phyloP scores from a whole-genome alignment of 2,329 filamentous ascomycete species.

The Aspergillus fijiensis region DNA sequence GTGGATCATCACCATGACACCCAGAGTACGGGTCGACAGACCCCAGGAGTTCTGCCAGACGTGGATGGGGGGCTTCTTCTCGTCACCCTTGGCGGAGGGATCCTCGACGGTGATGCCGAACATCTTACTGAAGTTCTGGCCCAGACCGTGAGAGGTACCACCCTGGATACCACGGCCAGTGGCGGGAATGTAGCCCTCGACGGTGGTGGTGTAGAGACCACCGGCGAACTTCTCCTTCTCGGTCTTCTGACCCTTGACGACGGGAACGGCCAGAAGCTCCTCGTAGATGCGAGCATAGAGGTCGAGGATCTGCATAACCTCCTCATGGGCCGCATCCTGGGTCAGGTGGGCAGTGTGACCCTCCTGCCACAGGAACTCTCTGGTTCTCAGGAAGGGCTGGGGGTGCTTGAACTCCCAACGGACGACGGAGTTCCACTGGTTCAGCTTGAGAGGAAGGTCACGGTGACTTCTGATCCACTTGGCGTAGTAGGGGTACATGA shows the following conservation, averaged over 20 bases:
- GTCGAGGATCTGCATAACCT: slow-evolving; percentile 91
- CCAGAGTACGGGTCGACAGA: slow-evolving; percentile 92
- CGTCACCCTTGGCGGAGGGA: slow-evolving; percentile 65
- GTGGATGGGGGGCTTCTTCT: slow-evolving; percentile 76
- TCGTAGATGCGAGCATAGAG: slow-evolving; percentile 91
- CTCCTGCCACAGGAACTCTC: slow-evolving; percentile 98
- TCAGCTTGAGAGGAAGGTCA: slow-evolving; percentile 88
- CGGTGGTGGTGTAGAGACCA: slow-evolving; percentile 93
- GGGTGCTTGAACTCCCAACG: slow-evolving; percentile 97
- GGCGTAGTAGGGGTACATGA: slow-evolving; percentile 94
- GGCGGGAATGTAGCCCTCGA: slow-evolving; percentile 93
- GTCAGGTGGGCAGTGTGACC: slow-evolving; percentile 91
- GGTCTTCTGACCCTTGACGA: slow-evolving; percentile 91
- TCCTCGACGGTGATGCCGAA: slow-evolving; percentile 98
- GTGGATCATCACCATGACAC: slow-evolving; percentile 99
- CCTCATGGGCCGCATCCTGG: slow-evolving; percentile 74
- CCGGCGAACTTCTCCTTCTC: slow-evolving; percentile 98
- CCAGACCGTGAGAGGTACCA: slow-evolving; percentile 88
- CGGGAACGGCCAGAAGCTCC: slow-evolving; percentile 87
- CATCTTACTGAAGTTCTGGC: slow-evolving; percentile 99
- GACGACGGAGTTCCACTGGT: slow-evolving; percentile 96
- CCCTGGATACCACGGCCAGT: slow-evolving; percentile 97
- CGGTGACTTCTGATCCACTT: slow-evolving; percentile 97
- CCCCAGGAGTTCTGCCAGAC: slow-evolving; percentile 99
- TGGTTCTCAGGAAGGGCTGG: slow-evolving; percentile 79